Evolutionary conservation across 176 grass and related monocot species (phyloP), one percentile per base, ranked within the genome.

Genomic region (Cenchrus purpureus): DNA sequence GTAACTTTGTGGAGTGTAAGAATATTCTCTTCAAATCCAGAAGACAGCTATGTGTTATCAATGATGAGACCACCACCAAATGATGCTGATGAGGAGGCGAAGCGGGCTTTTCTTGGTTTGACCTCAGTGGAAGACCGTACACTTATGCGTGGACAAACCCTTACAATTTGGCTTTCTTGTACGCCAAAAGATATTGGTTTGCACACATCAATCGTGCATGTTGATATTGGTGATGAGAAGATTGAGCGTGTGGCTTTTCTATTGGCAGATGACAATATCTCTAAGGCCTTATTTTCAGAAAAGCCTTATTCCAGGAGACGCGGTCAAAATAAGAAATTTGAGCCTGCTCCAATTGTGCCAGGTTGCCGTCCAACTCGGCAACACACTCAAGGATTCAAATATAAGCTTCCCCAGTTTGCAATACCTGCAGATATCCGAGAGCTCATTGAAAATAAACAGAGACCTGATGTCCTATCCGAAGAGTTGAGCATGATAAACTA

Each of bases 141-240:
- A 65, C 86, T 98, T 74, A 60, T 92, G 78, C 93, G 93, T 34
- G 88, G 88, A 11, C 89, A 98, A 43, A 95, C 78, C 19, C 88
- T 95, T 46, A 92, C 77, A 65, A 84, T 98, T 82, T 98, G 93
- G 93, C 88, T 98, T 19, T 98, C 96, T 20, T 98, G 96, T 86
- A 94, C 54, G 7, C 96, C 93, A 76, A 92, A 92, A 86, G 96
- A 98, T 49, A 95, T 95, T 61, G 91, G 93, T 43, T 76, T 95
- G 73, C 96, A 98, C 82, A 95, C 86, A 54, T 92, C 91, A 76
- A 88, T 98, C 31, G 79, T 95, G 46, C 95, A 98, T 89, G 94
- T 98, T 74, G 93, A 95, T 86, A 85, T 95, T 7, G 91, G 81
- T 42, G 78, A 98, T 48, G 91, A 94, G 81, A 98, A 94, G 83